Evolutionary conservation across 2,329 filamentous ascomycete genomes (phyloP).

Genomic region (Lizonia empirigonia): DNA sequence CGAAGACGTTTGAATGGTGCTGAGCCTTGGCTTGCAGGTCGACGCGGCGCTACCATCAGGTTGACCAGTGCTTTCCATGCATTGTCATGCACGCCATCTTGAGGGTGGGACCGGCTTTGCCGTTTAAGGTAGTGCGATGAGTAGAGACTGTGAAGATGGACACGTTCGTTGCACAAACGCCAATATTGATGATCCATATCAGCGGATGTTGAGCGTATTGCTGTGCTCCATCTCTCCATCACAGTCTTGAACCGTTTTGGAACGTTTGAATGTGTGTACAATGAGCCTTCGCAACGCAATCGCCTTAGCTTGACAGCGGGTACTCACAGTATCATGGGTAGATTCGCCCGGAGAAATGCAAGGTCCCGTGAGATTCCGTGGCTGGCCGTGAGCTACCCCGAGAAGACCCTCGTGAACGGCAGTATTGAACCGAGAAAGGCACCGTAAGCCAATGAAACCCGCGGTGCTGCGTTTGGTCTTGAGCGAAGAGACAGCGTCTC

Average conservation of each 20-base stretch:
- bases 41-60: constrained; percentile 8
- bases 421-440: not conserved
- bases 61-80: constrained; percentile 19
- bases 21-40: constrained; percentile 12
- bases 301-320: constrained; percentile 3
- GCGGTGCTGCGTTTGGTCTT: not conserved
- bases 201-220: constrained; percentile 15
- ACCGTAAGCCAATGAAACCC: not conserved
- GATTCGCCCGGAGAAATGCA: not conserved
- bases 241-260: not conserved
- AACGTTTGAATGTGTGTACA: not conserved
- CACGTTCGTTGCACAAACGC: constrained; percentile 11
- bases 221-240: not conserved
- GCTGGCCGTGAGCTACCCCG: constrained; percentile 12
- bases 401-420: not conserved
- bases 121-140: constrained; percentile 6
- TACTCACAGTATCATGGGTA: constrained; percentile 1
- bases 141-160: constrained; percentile 4
- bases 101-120: constrained; percentile 6
- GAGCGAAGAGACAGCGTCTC: constrained; percentile 3
- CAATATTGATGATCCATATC: constrained; percentile 18
- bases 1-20: constrained; percentile 15
- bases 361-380: constrained; percentile 1
- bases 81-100: constrained; percentile 21
- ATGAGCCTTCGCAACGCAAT: constrained; percentile 1